Evolutionary conservation across 768 basidiomycete genomes (phyloP), one percentile per base, ranked within the genome.

Genomic region (Mycena pura): DNA sequence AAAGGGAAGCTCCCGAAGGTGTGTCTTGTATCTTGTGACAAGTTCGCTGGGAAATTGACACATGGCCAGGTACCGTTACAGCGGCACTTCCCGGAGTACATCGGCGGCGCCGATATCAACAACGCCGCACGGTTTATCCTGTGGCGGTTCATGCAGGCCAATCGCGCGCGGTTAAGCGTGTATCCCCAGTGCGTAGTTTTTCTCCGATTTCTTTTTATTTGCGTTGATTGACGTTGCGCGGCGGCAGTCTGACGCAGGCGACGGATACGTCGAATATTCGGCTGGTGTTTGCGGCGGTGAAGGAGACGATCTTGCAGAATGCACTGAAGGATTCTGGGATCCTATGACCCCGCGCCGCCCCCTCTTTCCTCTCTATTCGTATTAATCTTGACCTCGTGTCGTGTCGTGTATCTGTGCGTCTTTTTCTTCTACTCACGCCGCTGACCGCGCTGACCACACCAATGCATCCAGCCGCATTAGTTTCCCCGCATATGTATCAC

Each of bases 261-360:
- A 95, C 92, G 27, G 93, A 95, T 73, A 95, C 93, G 24, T 86
- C 85, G 4, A 95, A 95, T 71, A 89, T 94, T 53, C 77, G 83
- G 49, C 78, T 94, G 1, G 91, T 95, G 17, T 94, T 95, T 62
- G 91, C 91, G 0, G 92, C 92, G 0, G 92, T 94, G 44, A 94
- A 94, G 76, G 94, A 96, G 76, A 95, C 94, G n/a, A 95, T 96
- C 54, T 72, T 95, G 54, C 91, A 93, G 75, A 95, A 94, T 70
- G 93, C 93, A 3, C 77, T 95, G 6, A 87, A 90, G 71, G 93
- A 94, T 68, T 90, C 88, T 0, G 93, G 93, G 57, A 93, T 95
- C 68, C 84, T 95, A 71, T 88, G 19, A 36, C 34, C 56, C 19
- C 52, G 24, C 14, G 27, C 31, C 31, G 38, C 22, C 7, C 22